A percentile compares a stretch with the other conserved stretches of the same genome.
These are phyloP conservation scores for Aspergillus uvarum DNA, from an alignment of 2,329 filamentous ascomycete species.

Conservation along the genomic window DNA sequence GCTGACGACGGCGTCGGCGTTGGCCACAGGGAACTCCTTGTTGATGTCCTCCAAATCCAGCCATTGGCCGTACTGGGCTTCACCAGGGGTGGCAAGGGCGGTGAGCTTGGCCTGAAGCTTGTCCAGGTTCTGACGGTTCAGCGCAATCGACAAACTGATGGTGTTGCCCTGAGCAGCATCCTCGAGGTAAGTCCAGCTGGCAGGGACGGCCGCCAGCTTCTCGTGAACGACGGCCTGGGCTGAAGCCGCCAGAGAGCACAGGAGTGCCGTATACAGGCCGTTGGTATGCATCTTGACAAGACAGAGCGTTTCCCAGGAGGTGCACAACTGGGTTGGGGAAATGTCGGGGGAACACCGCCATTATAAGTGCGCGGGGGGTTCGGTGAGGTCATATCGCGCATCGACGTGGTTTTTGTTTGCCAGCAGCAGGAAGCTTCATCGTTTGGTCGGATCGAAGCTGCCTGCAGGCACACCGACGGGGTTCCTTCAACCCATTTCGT, in stretches of 20 bases:
- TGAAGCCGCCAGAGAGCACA: conserved; percentile 3
- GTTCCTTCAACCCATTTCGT: neutral
- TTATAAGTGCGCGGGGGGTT: neutral
- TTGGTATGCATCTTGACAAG: conserved; percentile 1
- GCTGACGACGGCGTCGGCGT: conserved; percentile 36
- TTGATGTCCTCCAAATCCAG: conserved; percentile 47
- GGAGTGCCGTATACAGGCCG: conserved; percentile 4
- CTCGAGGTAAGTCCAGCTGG: conserved; percentile 2
- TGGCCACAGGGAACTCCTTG: conserved; percentile 42
- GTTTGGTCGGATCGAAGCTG: neutral
- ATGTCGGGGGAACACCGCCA: neutral
- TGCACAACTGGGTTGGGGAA: neutral
- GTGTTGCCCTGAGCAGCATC: conserved; percentile 17
- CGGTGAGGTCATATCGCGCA: neutral
- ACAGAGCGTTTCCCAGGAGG: neutral
- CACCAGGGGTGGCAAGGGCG: conserved; percentile 49
- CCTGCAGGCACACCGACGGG: neutral
- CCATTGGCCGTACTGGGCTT: conserved; percentile 51
- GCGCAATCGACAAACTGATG: conserved; percentile 23
- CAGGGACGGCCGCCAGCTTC: conserved; percentile 2
- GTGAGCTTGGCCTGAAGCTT: conserved; percentile 41
- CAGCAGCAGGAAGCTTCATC: neutral
- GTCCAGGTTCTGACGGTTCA: conserved; percentile 31
- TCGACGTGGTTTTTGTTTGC: neutral
- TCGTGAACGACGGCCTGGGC: conserved; percentile 1